Conservation (phyloP, 208 protist genomes). For the Naegleria gruberi region DNA sequence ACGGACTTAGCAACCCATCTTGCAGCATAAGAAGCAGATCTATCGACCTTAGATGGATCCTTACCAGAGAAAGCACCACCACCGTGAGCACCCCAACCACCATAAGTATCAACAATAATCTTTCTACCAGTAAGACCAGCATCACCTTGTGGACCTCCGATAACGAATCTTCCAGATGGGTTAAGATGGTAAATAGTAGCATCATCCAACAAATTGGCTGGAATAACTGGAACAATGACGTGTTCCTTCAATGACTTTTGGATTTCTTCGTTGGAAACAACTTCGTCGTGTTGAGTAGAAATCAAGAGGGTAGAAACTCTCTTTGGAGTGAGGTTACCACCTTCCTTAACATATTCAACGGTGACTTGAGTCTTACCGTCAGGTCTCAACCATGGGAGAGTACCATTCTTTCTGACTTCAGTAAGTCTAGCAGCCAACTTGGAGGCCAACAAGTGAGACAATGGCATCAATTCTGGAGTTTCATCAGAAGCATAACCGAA, state of each 20-base stretch:
- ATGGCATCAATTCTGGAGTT: constrained; percentile 93
- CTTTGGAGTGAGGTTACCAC: constrained; percentile 68
- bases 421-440: constrained; percentile 83
- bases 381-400: constrained; percentile 86
- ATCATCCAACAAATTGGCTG: constrained; percentile 80
- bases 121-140: constrained; percentile 99
- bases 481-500: constrained; percentile 99
- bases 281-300: constrained; percentile 94
- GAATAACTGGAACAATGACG: constrained; percentile 88
- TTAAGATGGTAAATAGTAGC: constrained; percentile 96
- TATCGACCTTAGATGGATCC: constrained; percentile 99
- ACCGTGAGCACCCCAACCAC: constrained; percentile 98
- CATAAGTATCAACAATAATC: constrained; percentile 99
- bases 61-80: constrained; percentile 99
- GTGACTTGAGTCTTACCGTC: constrained; percentile 99
- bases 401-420: constrained; percentile 86
- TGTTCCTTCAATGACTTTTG: constrained; percentile 78
- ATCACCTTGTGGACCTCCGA: constrained; percentile 98
- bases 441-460: constrained; percentile 90
- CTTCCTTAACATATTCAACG: constrained; percentile 92
- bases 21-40: constrained; percentile 96
- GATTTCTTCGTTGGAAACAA: constrained; percentile 87
- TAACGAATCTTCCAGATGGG: constrained; percentile 97
- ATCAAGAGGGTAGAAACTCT: constrained; percentile 96
- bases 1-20: constrained; percentile 99